Evolutionary conservation across 2,329 filamentous ascomycete genomes (phyloP), one percentile per base, ranked within the genome.

Genomic region (Ascochyta clinopodiicola): DNA sequence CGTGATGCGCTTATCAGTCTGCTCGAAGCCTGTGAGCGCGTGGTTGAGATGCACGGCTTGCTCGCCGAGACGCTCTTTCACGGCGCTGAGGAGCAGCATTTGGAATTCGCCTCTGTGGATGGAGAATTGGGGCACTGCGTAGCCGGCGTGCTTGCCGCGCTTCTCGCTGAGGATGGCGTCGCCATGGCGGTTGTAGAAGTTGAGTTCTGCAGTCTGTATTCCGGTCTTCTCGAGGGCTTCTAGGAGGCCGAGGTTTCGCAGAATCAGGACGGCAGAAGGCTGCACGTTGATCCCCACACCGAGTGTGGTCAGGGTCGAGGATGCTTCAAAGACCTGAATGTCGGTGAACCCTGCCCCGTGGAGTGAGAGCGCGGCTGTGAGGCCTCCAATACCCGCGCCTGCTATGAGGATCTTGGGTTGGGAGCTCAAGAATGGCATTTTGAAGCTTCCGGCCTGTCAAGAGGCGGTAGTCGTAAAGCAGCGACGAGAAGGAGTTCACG

Each of bases 321-420:
- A 73, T 2, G 78, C 74, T 57, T 81, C 79, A 60, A 77, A 80
- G 22, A 80, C 69, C 37, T 76, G 63, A 44, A 81, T 75, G 61
- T 79, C 70, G n/a, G 64, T 77, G 57, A 77, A 73, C 2, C 90
- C 90, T 69, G 86, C 86, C 71, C 88, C 88, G 29, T 90, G 89
- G 29, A 93, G 81, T 13, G 88, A 84, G 36, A 93, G 81, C 7
- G 89, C 89, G 34, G 81, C 83, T 51, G 88, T 84, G 32, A 93
- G 78, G 31, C 90, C 90, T 48, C 89, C 90, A 87, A 94, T 93
- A 59, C 90, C 88, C 86, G 67, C 65, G 17, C 69, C 69, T 27
- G 59, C 66, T 35, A 71, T 68, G 38, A 68, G 46, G 34, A 71
- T 68, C 40, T 64, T 70, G 12, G 68, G 67, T 31, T 69, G 65